These are phyloP conservation scores for Ustilaginoidea virens DNA, from an alignment of 2,329 filamentous ascomycete species.

Conservation along the genomic window DNA sequence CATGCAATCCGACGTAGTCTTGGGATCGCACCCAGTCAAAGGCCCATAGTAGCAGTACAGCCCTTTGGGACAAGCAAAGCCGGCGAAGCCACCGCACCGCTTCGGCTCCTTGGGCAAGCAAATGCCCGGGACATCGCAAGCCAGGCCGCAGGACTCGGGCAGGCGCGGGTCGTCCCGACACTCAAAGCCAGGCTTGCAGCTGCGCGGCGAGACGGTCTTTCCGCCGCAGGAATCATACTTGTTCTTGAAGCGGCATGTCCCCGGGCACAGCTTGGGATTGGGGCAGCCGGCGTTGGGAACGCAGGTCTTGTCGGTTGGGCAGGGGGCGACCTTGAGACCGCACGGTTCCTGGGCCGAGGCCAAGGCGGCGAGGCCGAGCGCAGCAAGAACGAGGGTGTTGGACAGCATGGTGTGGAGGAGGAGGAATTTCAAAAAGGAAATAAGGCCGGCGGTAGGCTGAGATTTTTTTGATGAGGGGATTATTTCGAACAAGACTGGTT, in stretches of 20 bases:
- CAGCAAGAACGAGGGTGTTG: slow-evolving; percentile 8
- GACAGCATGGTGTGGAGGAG: slow-evolving; percentile 12
- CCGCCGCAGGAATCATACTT: slow-evolving; percentile 19
- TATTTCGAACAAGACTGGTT: no score
- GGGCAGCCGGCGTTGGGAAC: slow-evolving; percentile 11
- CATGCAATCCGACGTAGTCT: slow-evolving; percentile 13
- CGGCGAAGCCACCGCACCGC: slow-evolving; percentile 13
- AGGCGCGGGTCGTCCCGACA: slow-evolving; percentile 20
- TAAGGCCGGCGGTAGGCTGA: no score
- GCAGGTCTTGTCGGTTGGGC: slow-evolving; percentile 12
- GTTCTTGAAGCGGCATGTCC: slow-evolving; percentile 15
- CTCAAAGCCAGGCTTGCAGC: slow-evolving; percentile 10
- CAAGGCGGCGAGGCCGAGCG: slow-evolving; percentile 8
- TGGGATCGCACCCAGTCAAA: slow-evolving; percentile 13
- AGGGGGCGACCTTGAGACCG: slow-evolving; percentile 15
- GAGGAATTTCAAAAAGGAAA: no score
- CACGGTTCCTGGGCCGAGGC: slow-evolving; percentile 8
- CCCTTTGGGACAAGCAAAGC: slow-evolving; percentile 11
- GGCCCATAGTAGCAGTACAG: slow-evolving; percentile 15
- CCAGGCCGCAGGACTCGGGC: slow-evolving; percentile 15
- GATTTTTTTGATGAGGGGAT: no score
- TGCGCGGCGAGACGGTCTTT: slow-evolving; percentile 8
- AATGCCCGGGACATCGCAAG: slow-evolving; percentile 19
- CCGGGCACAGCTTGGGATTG: slow-evolving; percentile 13
- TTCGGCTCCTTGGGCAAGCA: slow-evolving; percentile 12